A percentile compares a stretch with the other conserved stretches of the same genome.
Conservation (phyloP, 2,329 filamentous ascomycete species). For the Fusarium lyarnte region DNA sequence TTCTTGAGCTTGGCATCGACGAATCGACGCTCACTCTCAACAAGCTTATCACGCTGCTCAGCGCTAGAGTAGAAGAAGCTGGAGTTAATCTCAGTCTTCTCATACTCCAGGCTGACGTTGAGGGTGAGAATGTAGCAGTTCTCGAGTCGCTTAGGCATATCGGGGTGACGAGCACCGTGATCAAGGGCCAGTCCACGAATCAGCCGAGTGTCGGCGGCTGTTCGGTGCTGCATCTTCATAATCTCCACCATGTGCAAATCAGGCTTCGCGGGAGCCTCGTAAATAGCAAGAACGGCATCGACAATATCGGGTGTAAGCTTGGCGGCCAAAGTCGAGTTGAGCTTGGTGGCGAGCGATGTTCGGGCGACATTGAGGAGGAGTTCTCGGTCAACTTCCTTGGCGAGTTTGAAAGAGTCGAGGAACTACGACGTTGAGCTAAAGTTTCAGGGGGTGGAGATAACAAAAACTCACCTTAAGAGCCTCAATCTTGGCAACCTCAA, state of each 20-base stretch:
- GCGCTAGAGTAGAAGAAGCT: constrained; percentile 98
- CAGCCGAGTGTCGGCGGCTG: constrained; percentile 93
- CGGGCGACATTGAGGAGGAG: constrained; percentile 91
- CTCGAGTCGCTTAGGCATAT: constrained; percentile 97
- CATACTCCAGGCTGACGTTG: constrained; percentile 97
- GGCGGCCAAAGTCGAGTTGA: constrained; percentile 87
- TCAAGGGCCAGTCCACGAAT: constrained; percentile 93
- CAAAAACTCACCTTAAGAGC: constrained; percentile 74
- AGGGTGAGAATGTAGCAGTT: constrained; percentile 95
- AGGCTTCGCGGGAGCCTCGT: constrained; percentile 88
- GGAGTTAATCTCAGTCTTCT: constrained; percentile 99
- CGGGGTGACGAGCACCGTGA: constrained; percentile 94
- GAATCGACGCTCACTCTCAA: constrained; percentile 95
- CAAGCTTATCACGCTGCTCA: constrained; percentile 96
- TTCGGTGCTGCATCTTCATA: constrained; percentile 99
- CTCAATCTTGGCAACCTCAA: constrained; percentile 95
- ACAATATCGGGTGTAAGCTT: constrained; percentile 95
- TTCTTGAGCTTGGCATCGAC: constrained; percentile 97
- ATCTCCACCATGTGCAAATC: constrained; percentile 99
- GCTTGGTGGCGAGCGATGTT: constrained; percentile 94
- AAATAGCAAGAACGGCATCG: constrained; percentile 94
- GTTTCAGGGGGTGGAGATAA: neutral
- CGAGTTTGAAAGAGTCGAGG: constrained; percentile 91
- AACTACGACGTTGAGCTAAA: constrained; percentile 65
- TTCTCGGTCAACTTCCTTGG: constrained; percentile 89